These are phyloP conservation scores for Ustilago tritici DNA, from an alignment of 1,284 basidiomycete genomes.

Conservation along the genomic window DNA sequence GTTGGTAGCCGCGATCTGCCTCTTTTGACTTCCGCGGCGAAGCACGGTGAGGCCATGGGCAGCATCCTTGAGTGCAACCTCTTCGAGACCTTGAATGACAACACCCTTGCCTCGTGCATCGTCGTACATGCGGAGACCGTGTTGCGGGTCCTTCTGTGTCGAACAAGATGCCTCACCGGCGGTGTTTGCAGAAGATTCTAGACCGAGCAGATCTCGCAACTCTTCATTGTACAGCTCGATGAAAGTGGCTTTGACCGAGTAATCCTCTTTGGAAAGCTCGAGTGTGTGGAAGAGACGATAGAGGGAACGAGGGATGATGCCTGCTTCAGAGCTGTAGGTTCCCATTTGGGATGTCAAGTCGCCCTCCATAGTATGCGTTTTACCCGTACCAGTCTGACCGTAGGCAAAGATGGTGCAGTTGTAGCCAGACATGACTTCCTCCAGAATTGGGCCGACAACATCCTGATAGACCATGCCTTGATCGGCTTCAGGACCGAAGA, in stretches of 20 bases:
- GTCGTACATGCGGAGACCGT: constrained; percentile 79
- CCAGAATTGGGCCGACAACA: constrained; percentile 90
- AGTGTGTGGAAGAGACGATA: constrained; percentile 92
- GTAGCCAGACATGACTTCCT: constrained; percentile 93
- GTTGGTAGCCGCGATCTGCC: constrained; percentile 95
- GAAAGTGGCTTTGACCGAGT: constrained; percentile 92
- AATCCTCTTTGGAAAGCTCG: constrained; percentile 79
- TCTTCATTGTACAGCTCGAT: constrained; percentile 99
- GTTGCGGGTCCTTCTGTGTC: constrained; percentile 23
- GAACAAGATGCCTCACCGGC: constrained; percentile 18
- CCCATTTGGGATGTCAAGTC: constrained; percentile 73
- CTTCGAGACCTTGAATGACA: constrained; percentile 93
- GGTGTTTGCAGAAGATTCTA: constrained; percentile 25
- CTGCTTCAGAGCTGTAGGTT: constrained; percentile 88
- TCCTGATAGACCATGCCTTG: constrained; percentile 94
- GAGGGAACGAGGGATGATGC: constrained; percentile 96
- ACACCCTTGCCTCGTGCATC: constrained; percentile 81
- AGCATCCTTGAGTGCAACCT: constrained; percentile 84
- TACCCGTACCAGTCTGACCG: constrained; percentile 98
- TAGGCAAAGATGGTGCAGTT: constrained; percentile 99
- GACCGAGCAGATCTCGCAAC: constrained; percentile 77
- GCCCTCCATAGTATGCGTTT: constrained; percentile 78
- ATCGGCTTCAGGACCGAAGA: constrained; percentile 97
- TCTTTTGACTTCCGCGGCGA: constrained; percentile 86
- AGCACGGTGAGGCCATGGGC: constrained; percentile 87